phyloP scores from a whole-genome alignment of 352 stramenopile genomes.

The Peronospora tabacina region DNA sequence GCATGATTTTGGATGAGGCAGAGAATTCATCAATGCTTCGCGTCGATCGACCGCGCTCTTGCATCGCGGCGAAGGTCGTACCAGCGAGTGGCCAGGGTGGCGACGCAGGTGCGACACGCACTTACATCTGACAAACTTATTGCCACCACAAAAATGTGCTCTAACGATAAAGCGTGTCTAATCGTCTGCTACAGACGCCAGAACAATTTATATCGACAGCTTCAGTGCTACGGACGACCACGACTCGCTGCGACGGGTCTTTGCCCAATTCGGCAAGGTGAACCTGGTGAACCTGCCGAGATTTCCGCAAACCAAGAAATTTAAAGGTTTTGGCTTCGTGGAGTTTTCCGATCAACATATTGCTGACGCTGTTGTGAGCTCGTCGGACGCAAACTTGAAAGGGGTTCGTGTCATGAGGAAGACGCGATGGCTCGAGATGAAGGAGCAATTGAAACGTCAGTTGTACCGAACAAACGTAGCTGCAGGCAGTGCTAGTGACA shows the following conservation, averaged over 20 bases:
- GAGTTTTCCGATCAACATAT: slow-evolving; percentile 46
- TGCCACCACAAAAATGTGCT: neutral
- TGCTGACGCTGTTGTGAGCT: slow-evolving; percentile 22
- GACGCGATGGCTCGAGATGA: slow-evolving; percentile 47
- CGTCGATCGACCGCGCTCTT: slow-evolving; percentile 30
- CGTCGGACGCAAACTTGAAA: slow-evolving; percentile 17
- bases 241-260: slow-evolving; percentile 50
- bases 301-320: slow-evolving; percentile 53
- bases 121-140: neutral
- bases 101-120: slow-evolving; percentile 12
- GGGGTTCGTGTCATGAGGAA: slow-evolving; percentile 58
- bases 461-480: slow-evolving; percentile 14
- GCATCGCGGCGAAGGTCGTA: slow-evolving; percentile 40
- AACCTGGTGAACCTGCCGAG: slow-evolving; percentile 70
- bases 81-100: slow-evolving; percentile 24
- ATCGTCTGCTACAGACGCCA: slow-evolving; percentile 22
- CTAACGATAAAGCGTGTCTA: neutral
- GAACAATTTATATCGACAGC: slow-evolving; percentile 73
- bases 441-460: slow-evolving; percentile 51
- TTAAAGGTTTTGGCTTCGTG: slow-evolving; percentile 82
- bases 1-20: slow-evolving; percentile 49
- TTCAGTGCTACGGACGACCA: slow-evolving; percentile 53
- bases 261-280: slow-evolving; percentile 62
- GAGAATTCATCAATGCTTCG: slow-evolving; percentile 46
- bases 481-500: neutral